Evolutionary conservation across 148 eudicot species (phyloP), one percentile per base, ranked within the genome.

Genomic region (Rhododendron griersonianum): DNA sequence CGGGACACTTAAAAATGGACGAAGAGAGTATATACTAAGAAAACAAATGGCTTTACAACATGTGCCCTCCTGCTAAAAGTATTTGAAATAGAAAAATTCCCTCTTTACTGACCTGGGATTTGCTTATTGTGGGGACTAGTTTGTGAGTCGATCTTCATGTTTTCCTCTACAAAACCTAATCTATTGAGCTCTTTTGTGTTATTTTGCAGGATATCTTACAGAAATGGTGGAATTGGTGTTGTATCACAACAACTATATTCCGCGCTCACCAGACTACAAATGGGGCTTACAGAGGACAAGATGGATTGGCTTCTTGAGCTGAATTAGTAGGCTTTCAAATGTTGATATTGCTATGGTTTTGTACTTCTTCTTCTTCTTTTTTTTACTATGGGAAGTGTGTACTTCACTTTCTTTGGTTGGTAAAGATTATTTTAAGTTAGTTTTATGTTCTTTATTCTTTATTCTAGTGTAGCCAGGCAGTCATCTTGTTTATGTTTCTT

Each of bases 211-310:
- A 88, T 80, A 51, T 85, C 89, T 48, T 96, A 90, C 77, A 93
- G 94, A 81, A 93, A 86, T 7, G 89, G 89, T 15, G 94, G 93
- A 85, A 93, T 96, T 48, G 98, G 98, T 8, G 87, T 55, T n/a
- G 98, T 96, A 88, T 90, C 99, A n/a, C 94, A 92, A 81, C 93
- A 94, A 87, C 93, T 94, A 44, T 91, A 94, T 86, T 89, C 90
- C 50, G 92, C 91, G 3, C 95, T 96, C 44, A 96, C 98, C 0
- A 89, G 92, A 80, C 91, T 96, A 71, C 98, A 96, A 85, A 95
- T 96, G 99, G 99, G 99, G 86, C 93, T 95, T 47, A 86, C 90
- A 30, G 95, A 95, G 85, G 98, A 96, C 85, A 92, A 90, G 39
- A 93, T 89, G 98, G 98, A 88, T 67, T 96, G 99, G 99, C 87